Percentiles rank a stretch among this genome's conserved stretches.
phyloP scores from a whole-genome alignment of 2,329 filamentous ascomycete genomes.

The Colletotrichum musae region DNA sequence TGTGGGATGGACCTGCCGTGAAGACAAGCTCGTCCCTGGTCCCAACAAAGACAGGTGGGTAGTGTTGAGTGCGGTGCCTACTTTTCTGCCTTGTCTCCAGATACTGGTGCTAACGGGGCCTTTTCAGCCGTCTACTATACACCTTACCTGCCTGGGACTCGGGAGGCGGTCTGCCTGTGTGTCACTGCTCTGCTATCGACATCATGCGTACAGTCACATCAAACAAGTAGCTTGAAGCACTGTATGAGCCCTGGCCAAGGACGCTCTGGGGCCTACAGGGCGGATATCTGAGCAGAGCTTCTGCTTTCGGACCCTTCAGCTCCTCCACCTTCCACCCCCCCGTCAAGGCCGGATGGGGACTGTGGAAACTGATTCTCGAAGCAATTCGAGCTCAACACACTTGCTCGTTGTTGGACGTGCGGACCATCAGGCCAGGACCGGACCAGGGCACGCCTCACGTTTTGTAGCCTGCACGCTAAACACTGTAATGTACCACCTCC shows the following conservation, averaged over 20 bases:
- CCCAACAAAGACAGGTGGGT: conserved; percentile 13
- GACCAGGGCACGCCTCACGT: conserved; percentile 31
- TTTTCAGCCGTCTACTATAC: not conserved
- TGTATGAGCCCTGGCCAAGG: conserved; percentile 20
- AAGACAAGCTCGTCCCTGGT: conserved; percentile 12
- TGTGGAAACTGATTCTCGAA: conserved; percentile 26
- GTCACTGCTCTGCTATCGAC: not conserved
- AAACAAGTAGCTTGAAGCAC: not conserved
- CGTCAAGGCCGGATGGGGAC: conserved; percentile 25
- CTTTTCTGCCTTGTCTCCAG: conserved; percentile 17
- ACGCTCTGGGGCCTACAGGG: conserved; percentile 30
- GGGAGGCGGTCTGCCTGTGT: not conserved
- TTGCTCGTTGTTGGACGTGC: conserved; percentile 20
- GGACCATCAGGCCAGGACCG: conserved; percentile 20
- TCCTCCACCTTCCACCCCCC: conserved; percentile 34
- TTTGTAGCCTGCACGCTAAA: too few relatives aligned
- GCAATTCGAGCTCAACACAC: conserved; percentile 14
- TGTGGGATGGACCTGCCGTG: not conserved
- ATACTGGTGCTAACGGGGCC: not conserved
- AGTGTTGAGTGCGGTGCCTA: conserved; percentile 1
- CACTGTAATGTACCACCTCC: conserved; percentile 10
- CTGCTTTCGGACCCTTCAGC: conserved; percentile 27
- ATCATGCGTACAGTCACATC: not conserved
- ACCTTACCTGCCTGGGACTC: too few relatives aligned
- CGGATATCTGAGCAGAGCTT: conserved; percentile 36